phyloP scores from a whole-genome alignment of 768 basidiomycete genomes.

The Baorangia bicolor region DNA sequence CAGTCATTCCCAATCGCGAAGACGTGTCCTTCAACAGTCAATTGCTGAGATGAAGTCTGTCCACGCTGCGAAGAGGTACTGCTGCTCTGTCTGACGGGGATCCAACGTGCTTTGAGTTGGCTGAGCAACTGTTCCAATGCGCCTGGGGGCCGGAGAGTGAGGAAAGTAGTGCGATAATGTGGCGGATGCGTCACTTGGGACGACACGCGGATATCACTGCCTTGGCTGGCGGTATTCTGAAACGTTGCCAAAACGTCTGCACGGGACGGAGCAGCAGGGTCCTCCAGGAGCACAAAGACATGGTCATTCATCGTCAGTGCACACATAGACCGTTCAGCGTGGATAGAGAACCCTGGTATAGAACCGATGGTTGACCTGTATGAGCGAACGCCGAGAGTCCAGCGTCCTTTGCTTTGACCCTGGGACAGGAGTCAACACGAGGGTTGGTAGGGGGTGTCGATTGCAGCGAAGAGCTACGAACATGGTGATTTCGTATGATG shows the following conservation, averaged over 20 bases:
- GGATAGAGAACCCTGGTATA: constrained; percentile 47
- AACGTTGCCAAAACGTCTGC: constrained; percentile 46
- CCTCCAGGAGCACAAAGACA: constrained; percentile 77
- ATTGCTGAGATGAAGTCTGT: constrained; percentile 56
- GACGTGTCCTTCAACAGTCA: constrained; percentile 72
- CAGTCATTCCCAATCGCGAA: constrained; percentile 80
- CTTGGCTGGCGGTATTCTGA: constrained; percentile 41
- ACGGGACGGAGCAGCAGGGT: constrained; percentile 67
- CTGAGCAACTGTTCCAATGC: constrained; percentile 72
- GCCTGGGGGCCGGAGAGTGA: constrained; percentile 71
- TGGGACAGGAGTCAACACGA: constrained; percentile 31
- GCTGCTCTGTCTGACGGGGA: constrained; percentile 58
- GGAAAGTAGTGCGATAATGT: constrained; percentile 75
- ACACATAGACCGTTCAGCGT: constrained; percentile 68
- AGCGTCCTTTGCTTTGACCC: constrained; percentile 62
- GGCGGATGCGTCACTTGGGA: constrained; percentile 31
- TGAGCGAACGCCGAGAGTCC: constrained; percentile 69
- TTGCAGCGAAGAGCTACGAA: constrained; percentile 26
- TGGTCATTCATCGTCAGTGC: constrained; percentile 78
- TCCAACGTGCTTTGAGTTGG: constrained; percentile 76
- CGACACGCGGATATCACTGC: constrained; percentile 12
- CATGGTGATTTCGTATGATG: constrained; percentile 69
- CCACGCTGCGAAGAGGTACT: constrained; percentile 40
- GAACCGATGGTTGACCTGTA: constrained; percentile 72
- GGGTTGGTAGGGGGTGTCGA: constrained; percentile 10